Evolutionary conservation across 2,329 filamentous ascomycete species (phyloP).

Genomic region (Madurella mycetomatis): DNA sequence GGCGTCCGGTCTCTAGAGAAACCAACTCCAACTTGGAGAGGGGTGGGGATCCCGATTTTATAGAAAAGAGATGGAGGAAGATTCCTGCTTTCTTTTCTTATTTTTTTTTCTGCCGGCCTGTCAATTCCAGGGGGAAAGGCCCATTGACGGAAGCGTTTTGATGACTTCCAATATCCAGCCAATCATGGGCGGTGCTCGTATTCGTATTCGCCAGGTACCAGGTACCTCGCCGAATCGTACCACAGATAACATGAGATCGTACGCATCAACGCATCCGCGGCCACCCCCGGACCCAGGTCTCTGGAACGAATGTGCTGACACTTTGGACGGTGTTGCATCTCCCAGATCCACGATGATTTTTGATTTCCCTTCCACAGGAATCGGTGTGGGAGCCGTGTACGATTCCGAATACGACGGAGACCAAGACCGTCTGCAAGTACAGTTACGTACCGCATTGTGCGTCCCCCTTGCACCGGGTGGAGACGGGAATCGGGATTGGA

Average conservation of each 20-base stretch:
- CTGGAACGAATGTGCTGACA: neutral
- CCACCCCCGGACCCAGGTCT: neutral
- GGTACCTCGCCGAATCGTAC: slow-evolving; percentile 16
- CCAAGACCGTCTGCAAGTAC: too few species aligned
- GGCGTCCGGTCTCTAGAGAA: neutral
- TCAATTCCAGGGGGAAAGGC: slow-evolving; percentile 1
- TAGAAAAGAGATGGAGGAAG: neutral
- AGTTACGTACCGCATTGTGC: too few species aligned
- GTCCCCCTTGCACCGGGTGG: too few species aligned
- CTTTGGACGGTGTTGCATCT: neutral
- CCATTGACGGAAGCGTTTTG: slow-evolving; percentile 1
- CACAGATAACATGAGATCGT: slow-evolving; percentile 8
- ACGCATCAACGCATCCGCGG: slow-evolving; percentile 1
- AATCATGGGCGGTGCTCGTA: slow-evolving; percentile 22
- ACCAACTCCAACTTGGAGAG: neutral
- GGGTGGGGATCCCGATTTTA: slow-evolving; percentile 5
- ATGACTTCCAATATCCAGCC: slow-evolving; percentile 2
- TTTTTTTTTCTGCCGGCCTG: slow-evolving; percentile 5
- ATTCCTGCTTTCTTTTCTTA: neutral
- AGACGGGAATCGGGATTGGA: too few species aligned
- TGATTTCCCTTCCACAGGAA: neutral
- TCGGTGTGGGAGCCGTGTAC: neutral
- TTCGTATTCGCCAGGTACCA: slow-evolving; percentile 22
- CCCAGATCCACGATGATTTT: neutral
- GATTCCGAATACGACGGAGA: slow-evolving; percentile 11